Conservation (phyloP, 352 stramenopile genomes). For the Phytophthora chlamydospora region DNA sequence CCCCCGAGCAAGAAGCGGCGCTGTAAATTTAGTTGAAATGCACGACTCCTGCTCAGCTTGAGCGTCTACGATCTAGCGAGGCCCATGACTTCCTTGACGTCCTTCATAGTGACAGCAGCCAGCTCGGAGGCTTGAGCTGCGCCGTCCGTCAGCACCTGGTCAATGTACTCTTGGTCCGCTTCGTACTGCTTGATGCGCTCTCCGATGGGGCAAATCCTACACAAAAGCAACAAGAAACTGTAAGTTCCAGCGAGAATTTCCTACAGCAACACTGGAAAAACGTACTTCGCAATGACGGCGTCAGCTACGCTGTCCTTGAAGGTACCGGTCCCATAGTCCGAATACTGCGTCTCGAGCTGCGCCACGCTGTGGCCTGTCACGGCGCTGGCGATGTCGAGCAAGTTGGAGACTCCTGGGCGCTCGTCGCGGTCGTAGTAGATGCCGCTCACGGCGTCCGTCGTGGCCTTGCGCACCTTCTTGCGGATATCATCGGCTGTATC, state of each 20-base stretch:
- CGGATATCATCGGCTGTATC: conserved; percentile 68
- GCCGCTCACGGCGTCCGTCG: conserved; percentile 82
- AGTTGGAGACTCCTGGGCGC: conserved; percentile 95
- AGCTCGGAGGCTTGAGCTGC: conserved; percentile 65
- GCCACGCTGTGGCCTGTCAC: conserved; percentile 80
- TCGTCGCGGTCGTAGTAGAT: conserved; percentile 91
- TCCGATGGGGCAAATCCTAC: conserved; percentile 94
- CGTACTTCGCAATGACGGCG: conserved; percentile 94
- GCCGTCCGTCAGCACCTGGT: conserved; percentile 90
- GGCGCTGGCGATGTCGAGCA: conserved; percentile 92
- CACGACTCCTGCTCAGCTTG: background rate
- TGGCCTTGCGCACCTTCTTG: conserved; percentile 91
- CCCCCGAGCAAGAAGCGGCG: conserved; percentile 6
- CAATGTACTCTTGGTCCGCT: conserved; percentile 91
- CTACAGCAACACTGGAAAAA: conserved; percentile 3
- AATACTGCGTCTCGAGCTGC: conserved; percentile 72
- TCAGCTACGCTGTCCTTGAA: conserved; percentile 97
- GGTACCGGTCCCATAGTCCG: conserved; percentile 71
- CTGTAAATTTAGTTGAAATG: conserved; percentile 34
- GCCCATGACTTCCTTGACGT: conserved; percentile 80
- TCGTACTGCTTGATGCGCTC: conserved; percentile 93
- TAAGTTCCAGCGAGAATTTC: conserved; percentile 8
- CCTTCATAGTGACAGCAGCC: conserved; percentile 71
- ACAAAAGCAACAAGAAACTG: conserved; percentile 15
- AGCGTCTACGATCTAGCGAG: conserved; percentile 35